Evolutionary conservation across 176 grass and related monocot genomes (phyloP), one percentile per base, ranked within the genome.

Genomic region (Chrysopogon serrulatus): DNA sequence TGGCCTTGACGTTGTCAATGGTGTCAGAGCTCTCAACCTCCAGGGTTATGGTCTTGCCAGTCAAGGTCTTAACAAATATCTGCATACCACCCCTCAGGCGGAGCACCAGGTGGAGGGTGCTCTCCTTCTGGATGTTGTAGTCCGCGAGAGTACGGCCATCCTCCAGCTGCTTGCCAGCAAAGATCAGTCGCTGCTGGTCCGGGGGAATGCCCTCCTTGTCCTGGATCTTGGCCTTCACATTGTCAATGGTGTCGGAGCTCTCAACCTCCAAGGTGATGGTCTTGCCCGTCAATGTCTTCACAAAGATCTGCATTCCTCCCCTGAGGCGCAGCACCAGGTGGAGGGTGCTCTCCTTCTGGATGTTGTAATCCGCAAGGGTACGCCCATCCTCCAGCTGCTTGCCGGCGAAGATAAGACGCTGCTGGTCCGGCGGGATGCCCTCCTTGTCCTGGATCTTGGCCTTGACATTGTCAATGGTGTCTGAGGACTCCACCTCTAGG

Each of bases 121-220:
- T 56, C 53, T 56, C 53, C 53, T 91, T 94, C 79, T 94, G 92
- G 19, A 94, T 94, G 86, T 94, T 94, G 83, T 94, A 94, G 40
- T 94, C 89, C 0, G 89, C 89, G 0, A 94, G 86, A 33, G 92
- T 94, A 3, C 89, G 75, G 0, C 89, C 92, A 10, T 94, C 92
- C 80, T 94, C 92, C 1, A 94, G 73, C 57, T 91, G 92, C 80
- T 94, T 94, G 3, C 92, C 92, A 0, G 89, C 89, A 0, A 94
- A 94, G 77, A 92, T 92, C 0, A 92, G 60, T 1, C 90, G 70
- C 83, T 91, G 89, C 87, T 94, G 89, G 68, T 94, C 92, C 0
- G 89, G 89, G 0, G 92, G 89, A 0, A 94, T 94, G 0, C 91
- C 89, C 77, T 94, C 92, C 86, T 94, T 94, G 35, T 94, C 89